A percentile compares a stretch with the other conserved stretches of the same genome.
Conservation (phyloP, 306 rosid species). For the Prinsepia uniflora region DNA sequence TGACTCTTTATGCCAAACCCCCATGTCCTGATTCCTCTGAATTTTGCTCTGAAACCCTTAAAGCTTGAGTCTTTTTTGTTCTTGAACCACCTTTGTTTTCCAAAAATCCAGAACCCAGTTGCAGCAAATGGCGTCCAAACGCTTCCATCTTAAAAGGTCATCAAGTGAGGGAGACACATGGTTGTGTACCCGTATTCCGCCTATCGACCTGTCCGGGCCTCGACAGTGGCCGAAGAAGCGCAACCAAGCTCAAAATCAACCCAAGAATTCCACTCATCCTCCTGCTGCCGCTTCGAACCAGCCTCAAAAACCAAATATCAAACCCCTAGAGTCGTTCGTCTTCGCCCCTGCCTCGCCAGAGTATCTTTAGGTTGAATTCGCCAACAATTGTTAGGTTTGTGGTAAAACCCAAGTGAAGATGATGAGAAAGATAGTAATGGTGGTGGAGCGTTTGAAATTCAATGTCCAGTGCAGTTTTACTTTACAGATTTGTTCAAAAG, state of each 20-base stretch:
- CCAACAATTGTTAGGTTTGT: background rate
- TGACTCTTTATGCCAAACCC: too few relatives aligned
- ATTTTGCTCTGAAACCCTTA: too few relatives aligned
- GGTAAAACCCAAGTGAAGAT: too few relatives aligned
- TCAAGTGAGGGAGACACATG: slow-evolving; percentile 20
- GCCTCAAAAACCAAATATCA: background rate
- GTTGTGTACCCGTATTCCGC: background rate
- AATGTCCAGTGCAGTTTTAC: too few relatives aligned
- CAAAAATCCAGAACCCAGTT: background rate
- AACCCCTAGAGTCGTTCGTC: background rate
- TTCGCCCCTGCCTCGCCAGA: background rate
- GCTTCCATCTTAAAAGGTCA: background rate
- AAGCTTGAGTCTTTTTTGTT: too few relatives aligned
- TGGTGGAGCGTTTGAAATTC: too few relatives aligned
- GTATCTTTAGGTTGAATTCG: slow-evolving; percentile 1
- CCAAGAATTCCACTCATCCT: too few relatives aligned
- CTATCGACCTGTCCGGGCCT: background rate
- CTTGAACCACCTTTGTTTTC: background rate
- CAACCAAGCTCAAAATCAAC: background rate
- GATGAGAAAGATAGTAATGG: too few relatives aligned
- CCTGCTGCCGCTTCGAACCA: background rate
- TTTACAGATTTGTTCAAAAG: too few relatives aligned
- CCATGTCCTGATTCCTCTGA: too few relatives aligned
- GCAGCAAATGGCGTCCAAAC: slow-evolving; percentile 10
- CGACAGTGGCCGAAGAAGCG: background rate